Base-by-base conservation (phyloP, 768 basidiomycete genomes). In the Termitomyces eurrhizus region DNA sequence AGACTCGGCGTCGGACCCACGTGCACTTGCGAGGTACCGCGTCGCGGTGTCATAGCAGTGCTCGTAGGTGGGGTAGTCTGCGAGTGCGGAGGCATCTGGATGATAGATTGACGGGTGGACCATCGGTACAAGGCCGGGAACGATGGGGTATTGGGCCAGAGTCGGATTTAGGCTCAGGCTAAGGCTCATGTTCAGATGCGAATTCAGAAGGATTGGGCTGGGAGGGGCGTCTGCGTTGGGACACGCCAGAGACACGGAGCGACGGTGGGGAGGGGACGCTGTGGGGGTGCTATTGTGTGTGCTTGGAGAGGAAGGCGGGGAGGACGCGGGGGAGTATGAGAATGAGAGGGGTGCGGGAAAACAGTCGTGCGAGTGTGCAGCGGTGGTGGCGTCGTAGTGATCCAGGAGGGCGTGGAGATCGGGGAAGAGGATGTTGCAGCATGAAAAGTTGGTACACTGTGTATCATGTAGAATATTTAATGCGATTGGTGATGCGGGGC, bases 351-450 rank as follows among this genome's bases (percentile, higher is more conserved):
- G 44, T 5, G 12, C 13, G 0, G 3, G 24, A 2, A 8, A 53
- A 14, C n/a, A 44, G 3, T 44, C 42, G n/a, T 44, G 8, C 42
- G 42, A 44, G 42, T 44, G 42, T n/a, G n/a, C 18, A 8, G 42
- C 35, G 0, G 58, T 41, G 0, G 58, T 53, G 16, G 46, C 16
- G 61, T 80, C 78, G 37, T 77, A 75, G 65, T 82, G 83, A 64
- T 78, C 77, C 60, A 82, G 69, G 29, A 81, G 75, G 46, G 73
- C 73, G 59, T 82, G 81, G 50, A 82, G 68, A 68, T 79, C 77
- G 2, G 75, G 69, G 16, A 80, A 72, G 9, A 71, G 57, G 55
- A 74, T 70, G 39, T 74, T 76, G 64, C 81, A 81, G 66, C 82
- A 81, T 21, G 72, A 74, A 64, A 79, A 80, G 67, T 82, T 68